These are phyloP conservation scores for Syzygium grande DNA, from an alignment of 345 rosid species.

Conservation along the genomic window DNA sequence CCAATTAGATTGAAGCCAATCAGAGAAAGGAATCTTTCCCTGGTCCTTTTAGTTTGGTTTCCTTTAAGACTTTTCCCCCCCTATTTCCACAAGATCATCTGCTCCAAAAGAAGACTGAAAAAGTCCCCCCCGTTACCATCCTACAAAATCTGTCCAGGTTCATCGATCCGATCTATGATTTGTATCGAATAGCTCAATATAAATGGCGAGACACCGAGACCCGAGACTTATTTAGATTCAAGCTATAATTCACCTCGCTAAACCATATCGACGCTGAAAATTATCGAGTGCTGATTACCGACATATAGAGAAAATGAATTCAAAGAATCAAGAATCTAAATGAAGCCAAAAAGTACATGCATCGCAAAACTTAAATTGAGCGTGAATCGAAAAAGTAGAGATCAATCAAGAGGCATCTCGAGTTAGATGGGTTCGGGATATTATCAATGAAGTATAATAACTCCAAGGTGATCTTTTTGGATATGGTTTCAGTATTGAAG, in stretches of 20 bases:
- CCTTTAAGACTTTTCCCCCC: too few species aligned
- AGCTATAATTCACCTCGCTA: accelerated
- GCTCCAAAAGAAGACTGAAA: neutral
- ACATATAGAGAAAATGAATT: neutral
- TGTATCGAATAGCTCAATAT: too few species aligned
- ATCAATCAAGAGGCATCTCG: neutral
- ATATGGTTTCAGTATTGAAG: neutral
- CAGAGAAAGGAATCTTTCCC: neutral
- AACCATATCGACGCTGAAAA: accelerated
- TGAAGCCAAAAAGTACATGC: neutral
- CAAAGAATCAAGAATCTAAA: neutral
- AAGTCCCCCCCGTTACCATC: neutral
- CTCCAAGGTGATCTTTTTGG: neutral
- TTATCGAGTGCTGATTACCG: neutral
- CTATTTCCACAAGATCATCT: neutral
- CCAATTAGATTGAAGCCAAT: neutral
- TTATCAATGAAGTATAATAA: too few species aligned
- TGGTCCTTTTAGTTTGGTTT: neutral
- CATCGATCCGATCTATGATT: too few species aligned
- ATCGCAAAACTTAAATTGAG: too few species aligned
- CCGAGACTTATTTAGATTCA: neutral
- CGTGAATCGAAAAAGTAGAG: neutral
- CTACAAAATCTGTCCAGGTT: neutral
- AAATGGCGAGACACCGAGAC: accelerated
- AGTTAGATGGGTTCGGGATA: neutral